These are phyloP conservation scores for Camptophora hylomeconis DNA, from an alignment of 2,329 filamentous ascomycete species.

Conservation along the genomic window DNA sequence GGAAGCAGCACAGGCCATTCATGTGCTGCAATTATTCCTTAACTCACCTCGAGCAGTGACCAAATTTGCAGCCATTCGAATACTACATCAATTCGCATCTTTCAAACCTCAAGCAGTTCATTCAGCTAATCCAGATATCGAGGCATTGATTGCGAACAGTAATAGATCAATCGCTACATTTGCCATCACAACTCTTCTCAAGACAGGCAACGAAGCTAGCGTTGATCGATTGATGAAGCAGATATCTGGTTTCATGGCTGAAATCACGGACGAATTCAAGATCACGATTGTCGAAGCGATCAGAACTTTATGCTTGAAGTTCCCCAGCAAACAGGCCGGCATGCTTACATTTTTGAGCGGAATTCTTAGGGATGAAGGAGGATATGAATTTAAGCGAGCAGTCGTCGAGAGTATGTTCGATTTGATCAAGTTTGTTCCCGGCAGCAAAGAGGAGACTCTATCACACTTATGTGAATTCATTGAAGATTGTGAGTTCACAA, in stretches of 20 bases:
- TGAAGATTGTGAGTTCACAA: constrained; percentile 98
- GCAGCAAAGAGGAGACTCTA: constrained; percentile 67
- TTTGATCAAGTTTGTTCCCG: constrained; percentile 95
- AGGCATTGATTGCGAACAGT: constrained; percentile 88
- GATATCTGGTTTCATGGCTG: constrained; percentile 94
- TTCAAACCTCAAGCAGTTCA: constrained; percentile 92
- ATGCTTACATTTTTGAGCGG: constrained; percentile 96
- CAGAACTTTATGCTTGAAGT: constrained; percentile 90
- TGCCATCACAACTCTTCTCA: constrained; percentile 92
- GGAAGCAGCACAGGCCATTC: constrained; percentile 82
- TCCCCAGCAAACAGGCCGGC: constrained; percentile 92
- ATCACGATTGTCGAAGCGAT: constrained; percentile 99
- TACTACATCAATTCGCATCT: constrained; percentile 88
- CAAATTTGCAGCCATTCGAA: constrained; percentile 93
- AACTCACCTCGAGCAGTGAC: constrained; percentile 90
- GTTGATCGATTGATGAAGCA: constrained; percentile 98
- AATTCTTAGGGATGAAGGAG: constrained; percentile 92
- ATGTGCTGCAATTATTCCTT: constrained; percentile 91
- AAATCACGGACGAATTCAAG: constrained; percentile 99
- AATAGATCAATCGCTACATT: constrained; percentile 98
- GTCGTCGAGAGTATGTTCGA: constrained; percentile 99
- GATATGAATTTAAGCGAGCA: constrained; percentile 94
- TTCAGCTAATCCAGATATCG: constrained; percentile 92
- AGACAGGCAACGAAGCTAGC: constrained; percentile 94
- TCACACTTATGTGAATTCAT: constrained; percentile 98